Conservation (phyloP, 176 grass and related monocot species). For the Tuctoria greenei region DNA sequence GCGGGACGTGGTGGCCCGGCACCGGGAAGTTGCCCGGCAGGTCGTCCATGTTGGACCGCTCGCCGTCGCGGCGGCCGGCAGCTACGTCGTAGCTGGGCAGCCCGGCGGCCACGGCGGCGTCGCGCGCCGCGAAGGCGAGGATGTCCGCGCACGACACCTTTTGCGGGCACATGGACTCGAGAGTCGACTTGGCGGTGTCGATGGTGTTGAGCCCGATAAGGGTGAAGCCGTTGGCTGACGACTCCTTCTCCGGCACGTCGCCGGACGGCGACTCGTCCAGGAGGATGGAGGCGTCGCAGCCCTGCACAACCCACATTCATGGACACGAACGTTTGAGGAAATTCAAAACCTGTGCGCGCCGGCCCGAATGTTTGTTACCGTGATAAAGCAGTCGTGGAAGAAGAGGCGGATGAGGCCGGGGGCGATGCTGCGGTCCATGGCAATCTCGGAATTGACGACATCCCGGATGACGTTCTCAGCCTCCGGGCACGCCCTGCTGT, state of each 20-base stretch:
- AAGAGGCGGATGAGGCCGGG: slow-evolving; percentile 48
- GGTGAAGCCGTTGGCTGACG: slow-evolving; percentile 47
- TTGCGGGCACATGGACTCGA: slow-evolving; percentile 50
- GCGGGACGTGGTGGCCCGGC: slow-evolving; percentile 24
- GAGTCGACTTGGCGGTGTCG: slow-evolving; percentile 32
- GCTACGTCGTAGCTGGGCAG: slow-evolving; percentile 36
- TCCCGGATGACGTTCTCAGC: slow-evolving; percentile 38
- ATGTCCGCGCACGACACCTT: slow-evolving; percentile 54
- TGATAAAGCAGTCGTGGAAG: slow-evolving; percentile 68
- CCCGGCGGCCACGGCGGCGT: slow-evolving; percentile 42
- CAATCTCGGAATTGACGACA: slow-evolving; percentile 16
- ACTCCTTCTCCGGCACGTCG: slow-evolving; percentile 53
- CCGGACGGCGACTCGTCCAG: slow-evolving; percentile 47
- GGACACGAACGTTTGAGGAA: too few species aligned
- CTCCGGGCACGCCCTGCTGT: slow-evolving; percentile 28
- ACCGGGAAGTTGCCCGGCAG: slow-evolving; percentile 41
- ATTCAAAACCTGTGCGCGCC: too few species aligned
- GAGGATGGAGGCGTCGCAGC: slow-evolving; percentile 56
- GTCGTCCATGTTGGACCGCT: slow-evolving; percentile 40
- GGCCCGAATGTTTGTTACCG: slow-evolving; percentile 1
- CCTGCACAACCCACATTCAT: slow-evolving; percentile 14
- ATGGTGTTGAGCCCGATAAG: slow-evolving; percentile 38
- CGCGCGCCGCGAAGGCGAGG: slow-evolving; percentile 49
- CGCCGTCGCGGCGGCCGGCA: slow-evolving; percentile 42
- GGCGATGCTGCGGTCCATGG: slow-evolving; percentile 25